A percentile compares a stretch with the other conserved stretches of the same genome.
Conservation (phyloP, 2,329 filamentous ascomycete genomes). For the Cercospora citrullina region DNA sequence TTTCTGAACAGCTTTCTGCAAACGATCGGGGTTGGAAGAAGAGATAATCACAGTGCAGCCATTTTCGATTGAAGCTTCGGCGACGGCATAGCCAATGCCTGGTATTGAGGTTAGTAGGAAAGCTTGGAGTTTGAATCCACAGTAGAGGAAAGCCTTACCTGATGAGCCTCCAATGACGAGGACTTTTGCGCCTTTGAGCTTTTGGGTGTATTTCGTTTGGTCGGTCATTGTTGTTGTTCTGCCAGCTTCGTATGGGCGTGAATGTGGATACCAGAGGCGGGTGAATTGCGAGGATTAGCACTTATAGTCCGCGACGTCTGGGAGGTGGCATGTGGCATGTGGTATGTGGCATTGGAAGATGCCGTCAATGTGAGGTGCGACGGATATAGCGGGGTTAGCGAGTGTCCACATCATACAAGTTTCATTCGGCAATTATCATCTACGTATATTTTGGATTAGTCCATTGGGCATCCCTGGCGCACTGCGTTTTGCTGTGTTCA, state of each 20-base stretch:
- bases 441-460: background rate
- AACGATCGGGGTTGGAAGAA: constrained; percentile 55
- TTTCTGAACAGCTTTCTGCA: constrained; percentile 50
- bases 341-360: background rate
- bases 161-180: constrained; percentile 63
- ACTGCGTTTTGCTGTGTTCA: background rate
- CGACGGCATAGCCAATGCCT: constrained; percentile 63
- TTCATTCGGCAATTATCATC: background rate
- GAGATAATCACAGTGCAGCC: constrained; percentile 60
- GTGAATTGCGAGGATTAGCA: background rate
- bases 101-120: background rate
- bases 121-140: background rate
- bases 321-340: background rate
- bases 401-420: background rate
- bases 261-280: background rate
- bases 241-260: background rate
- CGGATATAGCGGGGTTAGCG: background rate
- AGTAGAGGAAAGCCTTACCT: constrained; percentile 24
- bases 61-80: constrained; percentile 57
- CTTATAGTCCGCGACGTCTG: background rate
- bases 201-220: constrained; percentile 50
- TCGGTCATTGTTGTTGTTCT: constrained; percentile 39
- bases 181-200: constrained; percentile 50
- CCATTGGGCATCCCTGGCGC: background rate
- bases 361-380: background rate